Evolutionary conservation across 441 rosid genomes (phyloP).

Genomic region (Pelargonium myrrhifolium): DNA sequence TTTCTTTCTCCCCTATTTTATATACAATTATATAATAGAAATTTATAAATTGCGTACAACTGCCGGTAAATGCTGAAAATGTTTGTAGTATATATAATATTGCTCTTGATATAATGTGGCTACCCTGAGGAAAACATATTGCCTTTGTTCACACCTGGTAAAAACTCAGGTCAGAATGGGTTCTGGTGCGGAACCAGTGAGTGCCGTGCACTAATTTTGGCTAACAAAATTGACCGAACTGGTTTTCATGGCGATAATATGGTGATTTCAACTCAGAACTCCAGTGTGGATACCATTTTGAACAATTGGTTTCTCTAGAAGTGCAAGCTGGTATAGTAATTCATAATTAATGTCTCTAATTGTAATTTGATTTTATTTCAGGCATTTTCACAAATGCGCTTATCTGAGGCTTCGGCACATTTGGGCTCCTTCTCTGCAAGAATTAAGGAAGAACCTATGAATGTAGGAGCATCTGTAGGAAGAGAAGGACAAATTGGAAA

Average conservation of each 20-base stretch:
- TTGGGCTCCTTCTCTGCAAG: constrained; percentile 88
- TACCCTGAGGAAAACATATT: too few relatives aligned
- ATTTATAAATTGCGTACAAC: too few relatives aligned
- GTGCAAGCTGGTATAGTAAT: not conserved
- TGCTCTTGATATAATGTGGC: too few relatives aligned
- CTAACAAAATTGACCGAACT: too few relatives aligned
- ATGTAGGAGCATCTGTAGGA: constrained; percentile 43
- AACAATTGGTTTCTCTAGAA: not conserved
- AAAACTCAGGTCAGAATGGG: too few relatives aligned
- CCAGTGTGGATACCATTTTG: not conserved
- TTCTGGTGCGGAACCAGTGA: too few relatives aligned
- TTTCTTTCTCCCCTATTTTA: too few relatives aligned
- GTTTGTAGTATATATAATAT: too few relatives aligned
- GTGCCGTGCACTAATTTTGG: too few relatives aligned
- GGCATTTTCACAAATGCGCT: constrained; percentile 99
- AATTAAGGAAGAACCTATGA: constrained; percentile 67
- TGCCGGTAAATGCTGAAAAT: too few relatives aligned
- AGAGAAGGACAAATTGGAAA: constrained; percentile 64
- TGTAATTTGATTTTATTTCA: constrained; percentile 23
- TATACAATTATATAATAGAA: too few relatives aligned
- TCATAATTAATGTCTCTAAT: constrained; percentile 2
- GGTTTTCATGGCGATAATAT: not conserved
- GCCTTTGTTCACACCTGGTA: too few relatives aligned
- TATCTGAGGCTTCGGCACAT: constrained; percentile 97
- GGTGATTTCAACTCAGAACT: not conserved